Evolutionary conservation across 371 early-diverging fungal species (phyloP), one percentile per base, ranked within the genome.

Genomic region (Rhizopus delemar): DNA sequence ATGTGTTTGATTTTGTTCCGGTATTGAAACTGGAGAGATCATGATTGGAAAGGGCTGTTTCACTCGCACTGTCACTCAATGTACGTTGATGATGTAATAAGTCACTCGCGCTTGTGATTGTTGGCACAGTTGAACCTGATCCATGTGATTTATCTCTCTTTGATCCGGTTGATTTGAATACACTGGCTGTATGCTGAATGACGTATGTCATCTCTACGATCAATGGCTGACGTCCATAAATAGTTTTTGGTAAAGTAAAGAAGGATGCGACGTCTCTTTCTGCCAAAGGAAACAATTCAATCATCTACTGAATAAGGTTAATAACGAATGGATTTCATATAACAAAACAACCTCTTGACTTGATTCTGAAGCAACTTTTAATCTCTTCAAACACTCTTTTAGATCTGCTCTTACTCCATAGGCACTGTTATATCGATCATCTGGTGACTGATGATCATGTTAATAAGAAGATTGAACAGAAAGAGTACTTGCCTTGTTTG

Each of bases 391-490:
- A 54, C 85, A 84, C 45, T 68, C 70, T 51, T 81, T 70, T 9
- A 84, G 68, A 70, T 84, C 85, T 13, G 80, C 74, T 31, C 76
- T 70, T 34, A 84, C 64, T 11, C 85, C 85, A 57, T 65, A 75
- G 2, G 85, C 83, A 57, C 78, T 84, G 32, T 70, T 77, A 51
- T 84, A 84, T 43, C 85, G 67, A 52, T 77, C 78, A 48, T 77
- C 83, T 2, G 85, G 85, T 51, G 81, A 77, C 85, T 84, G 60
- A 15, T 56, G 8, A 13, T 11, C 41, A 7, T 28, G 41, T n/a
- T 22, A 50, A 13, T 29, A 43, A 29, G 8, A 60, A 8, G 12
- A 36, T n/a, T 43, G 32, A 33, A 56, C 43, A 33, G n/a, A 56
- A 35, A 46, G 15, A 39, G 35, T 13, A 59, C 28, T 56, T 63